Base-by-base conservation (phyloP, 1,284 basidiomycete species). In the Wallemia hederae region DNA sequence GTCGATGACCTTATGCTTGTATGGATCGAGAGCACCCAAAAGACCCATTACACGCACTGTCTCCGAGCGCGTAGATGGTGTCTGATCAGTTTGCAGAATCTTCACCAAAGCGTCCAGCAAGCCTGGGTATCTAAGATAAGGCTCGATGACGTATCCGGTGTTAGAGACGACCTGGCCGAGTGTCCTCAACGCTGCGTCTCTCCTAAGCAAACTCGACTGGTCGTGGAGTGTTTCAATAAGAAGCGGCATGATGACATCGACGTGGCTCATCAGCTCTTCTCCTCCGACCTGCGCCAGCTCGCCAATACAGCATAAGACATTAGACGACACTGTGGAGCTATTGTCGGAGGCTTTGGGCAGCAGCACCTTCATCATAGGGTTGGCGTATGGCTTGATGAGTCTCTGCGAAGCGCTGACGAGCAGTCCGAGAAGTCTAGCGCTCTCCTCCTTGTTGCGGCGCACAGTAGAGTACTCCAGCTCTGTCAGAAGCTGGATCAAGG, bases 391-490 rank as follows among this genome's bases (percentile, higher is more conserved):
- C 69, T 91, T 92, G 72, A 98, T 94, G 9, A 98, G 79, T 27
- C 86, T 80, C 65, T 92, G 85, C 0, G 91, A 94, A 0, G 90
- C 88, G 62, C 82, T 81, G 64, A 94, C 84, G 9, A 97, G 77
- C 1, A 89, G 74, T 3, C 85, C 89, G 59, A 97, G 74, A 1
- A 97, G 74, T 34, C 82, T 81, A 2, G 90, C 89, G 66, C 86
- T 90, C 66, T 96, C 89, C 70, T 98, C 94, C 62, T 77, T 77
- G 64, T 74, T 74, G 60, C 90, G 83, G 84, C 80, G 79, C 61
- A 88, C 82, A 1, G 85, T 91, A 1, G 92, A 89, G 69, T 97
- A 98, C 72, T 98, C 92, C 58, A 99, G 74, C 72, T 98, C 94
- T 0, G 94, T 98, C 60, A 99, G 76, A 7, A 99, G 78, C 69